Base-by-base conservation (phyloP, 2,329 filamentous ascomycete species). In the Colletotrichum lindemuthianum region DNA sequence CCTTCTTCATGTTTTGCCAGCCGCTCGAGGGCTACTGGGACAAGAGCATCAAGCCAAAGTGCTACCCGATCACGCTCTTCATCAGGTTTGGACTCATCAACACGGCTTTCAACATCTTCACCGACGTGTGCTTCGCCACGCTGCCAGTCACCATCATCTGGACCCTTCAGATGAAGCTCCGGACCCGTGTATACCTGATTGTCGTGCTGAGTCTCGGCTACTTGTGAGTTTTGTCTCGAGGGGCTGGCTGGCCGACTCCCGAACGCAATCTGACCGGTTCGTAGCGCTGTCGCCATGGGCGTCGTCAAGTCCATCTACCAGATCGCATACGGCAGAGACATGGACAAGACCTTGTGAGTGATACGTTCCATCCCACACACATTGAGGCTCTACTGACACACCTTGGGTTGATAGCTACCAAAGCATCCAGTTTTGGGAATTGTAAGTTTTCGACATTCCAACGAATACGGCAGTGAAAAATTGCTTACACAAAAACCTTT, bases 81-180 rank as follows among this genome's bases (percentile, higher is more conserved):
- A 56, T 61, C 16, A 50, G 37, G 8, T 61, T 61, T 2, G 59
- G 51, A 2, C 39, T 56, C 33, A 43, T 56, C 12, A 56, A 61
- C 3, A 48, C 63, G 71, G 75, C 69, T 7, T 74, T 78, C 70
- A 79, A 80, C 63, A 79, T 81, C 33, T 72, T 75, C 8, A 80
- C 78, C n/a, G 79, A 81, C 51, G 71, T 80, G 8, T 70, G 75
- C n/a, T 79, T 81, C 45, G 79, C 78, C 1, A 74, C 76, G 2
- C 70, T 81, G n/a, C 79, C 79, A 1, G 71, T 80, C 2, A 75
- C 77, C 5, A 73, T 82, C 60, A 77, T 81, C 55, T 78, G 77
- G 74, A 69, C 70, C 8, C 69, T 80, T 12, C 75, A 80, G 58
- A 73, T 78, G 70, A 77, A 76, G 67, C 69, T 68, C 16, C 72